phyloP scores from a whole-genome alignment of 208 protist species.

The Leishmania arabica region DNA sequence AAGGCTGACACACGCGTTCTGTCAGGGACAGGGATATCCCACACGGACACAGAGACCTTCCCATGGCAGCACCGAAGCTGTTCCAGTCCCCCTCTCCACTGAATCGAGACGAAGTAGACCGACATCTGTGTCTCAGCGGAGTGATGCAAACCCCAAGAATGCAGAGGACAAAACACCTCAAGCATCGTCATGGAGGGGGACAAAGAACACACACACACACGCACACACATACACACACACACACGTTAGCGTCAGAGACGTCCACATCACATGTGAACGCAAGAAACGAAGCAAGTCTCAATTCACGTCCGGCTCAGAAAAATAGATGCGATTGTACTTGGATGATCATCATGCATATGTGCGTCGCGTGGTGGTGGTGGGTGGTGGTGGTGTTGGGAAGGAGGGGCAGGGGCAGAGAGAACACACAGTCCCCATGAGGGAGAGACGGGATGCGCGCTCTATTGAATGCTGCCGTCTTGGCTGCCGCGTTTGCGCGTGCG shows the following conservation, averaged over 20 bases:
- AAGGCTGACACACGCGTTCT: too few species aligned
- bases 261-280: not conserved
- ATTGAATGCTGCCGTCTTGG: not conserved
- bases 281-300: slow-evolving; percentile 22
- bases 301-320: slow-evolving; percentile 48
- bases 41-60: too few species aligned
- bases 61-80: too few species aligned
- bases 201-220: not conserved
- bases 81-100: too few species aligned
- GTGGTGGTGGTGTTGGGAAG: not conserved
- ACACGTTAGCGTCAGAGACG: not conserved
- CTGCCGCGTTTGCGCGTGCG: not conserved
- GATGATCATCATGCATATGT: slow-evolving; percentile 25
- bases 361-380: not conserved
- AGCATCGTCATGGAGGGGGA: not conserved
- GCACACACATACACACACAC: not conserved
- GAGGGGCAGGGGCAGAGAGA: not conserved
- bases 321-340: slow-evolving; percentile 76
- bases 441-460: not conserved
- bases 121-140: too few species aligned
- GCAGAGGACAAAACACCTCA: not conserved
- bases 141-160: too few species aligned
- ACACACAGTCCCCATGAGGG: not conserved
- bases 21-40: too few species aligned
- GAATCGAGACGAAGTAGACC: too few species aligned